Evolutionary conservation across 2,329 filamentous ascomycete genomes (phyloP).

Genomic region (Fusarium sp.): DNA sequence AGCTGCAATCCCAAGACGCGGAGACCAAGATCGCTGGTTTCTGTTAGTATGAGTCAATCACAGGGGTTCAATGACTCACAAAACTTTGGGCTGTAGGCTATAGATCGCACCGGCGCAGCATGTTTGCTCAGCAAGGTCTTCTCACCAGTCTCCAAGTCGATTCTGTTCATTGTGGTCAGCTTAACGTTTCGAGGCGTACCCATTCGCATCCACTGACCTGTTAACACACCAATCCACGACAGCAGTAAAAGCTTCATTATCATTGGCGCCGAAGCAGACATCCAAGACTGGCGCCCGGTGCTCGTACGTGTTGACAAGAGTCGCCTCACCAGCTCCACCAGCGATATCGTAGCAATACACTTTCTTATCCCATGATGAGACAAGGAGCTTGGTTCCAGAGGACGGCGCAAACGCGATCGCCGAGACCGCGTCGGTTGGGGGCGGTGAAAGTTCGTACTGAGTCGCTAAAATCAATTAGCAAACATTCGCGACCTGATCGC

Average conservation of each 20-base stretch:
- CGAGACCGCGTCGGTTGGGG: slow-evolving; percentile 88
- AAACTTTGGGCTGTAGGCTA: slow-evolving; percentile 82
- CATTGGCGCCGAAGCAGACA: slow-evolving; percentile 86
- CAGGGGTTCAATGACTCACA: slow-evolving; percentile 54
- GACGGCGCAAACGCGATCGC: slow-evolving; percentile 84
- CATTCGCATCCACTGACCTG: slow-evolving; percentile 57
- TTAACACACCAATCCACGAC: slow-evolving; percentile 89
- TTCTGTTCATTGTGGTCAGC: slow-evolving; percentile 45
- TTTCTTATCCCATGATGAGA: slow-evolving; percentile 93
- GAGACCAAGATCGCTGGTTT: slow-evolving; percentile 77
- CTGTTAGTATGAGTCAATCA: slow-evolving; percentile 22
- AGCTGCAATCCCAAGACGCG: slow-evolving; percentile 90
- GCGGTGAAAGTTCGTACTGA: slow-evolving; percentile 84
- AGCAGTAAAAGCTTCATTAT: slow-evolving; percentile 84
- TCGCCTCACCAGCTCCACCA: slow-evolving; percentile 62
- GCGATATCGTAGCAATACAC: slow-evolving; percentile 87
- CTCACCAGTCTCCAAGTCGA: slow-evolving; percentile 77
- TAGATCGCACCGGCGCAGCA: slow-evolving; percentile 78
- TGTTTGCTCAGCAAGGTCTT: slow-evolving; percentile 83
- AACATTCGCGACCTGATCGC: neutral
- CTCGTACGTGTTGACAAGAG: slow-evolving; percentile 76
- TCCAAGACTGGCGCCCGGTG: slow-evolving; percentile 88
- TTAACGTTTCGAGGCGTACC: neutral
- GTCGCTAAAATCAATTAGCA: slow-evolving; percentile 57
- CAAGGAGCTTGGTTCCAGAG: slow-evolving; percentile 80